phyloP scores from a whole-genome alignment of 2,329 filamentous ascomycete species.

The Pseudogymnoascus sp. region DNA sequence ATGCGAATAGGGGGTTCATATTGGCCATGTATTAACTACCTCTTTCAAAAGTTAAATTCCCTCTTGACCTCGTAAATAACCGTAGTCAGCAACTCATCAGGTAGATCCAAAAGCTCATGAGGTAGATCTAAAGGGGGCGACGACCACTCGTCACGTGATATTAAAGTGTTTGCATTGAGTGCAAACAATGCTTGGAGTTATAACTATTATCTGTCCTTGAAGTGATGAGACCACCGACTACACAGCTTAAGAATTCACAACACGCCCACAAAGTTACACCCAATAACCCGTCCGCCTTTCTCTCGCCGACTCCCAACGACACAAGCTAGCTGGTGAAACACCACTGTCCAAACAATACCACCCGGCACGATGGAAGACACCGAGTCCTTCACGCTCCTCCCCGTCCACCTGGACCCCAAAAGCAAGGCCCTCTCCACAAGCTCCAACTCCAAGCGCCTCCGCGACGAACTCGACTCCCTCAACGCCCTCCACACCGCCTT shows the following conservation, averaged over 20 bases:
- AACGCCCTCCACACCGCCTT: slow-evolving; percentile 74
- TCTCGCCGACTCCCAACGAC: neutral
- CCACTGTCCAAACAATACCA: slow-evolving; percentile 8
- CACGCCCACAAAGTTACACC: neutral
- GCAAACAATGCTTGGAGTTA: neutral
- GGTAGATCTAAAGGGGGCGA: neutral
- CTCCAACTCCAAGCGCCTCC: slow-evolving; percentile 43
- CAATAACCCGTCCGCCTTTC: neutral
- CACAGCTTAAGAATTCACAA: neutral
- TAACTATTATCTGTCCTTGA: slow-evolving; percentile 8
- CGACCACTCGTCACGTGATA: neutral
- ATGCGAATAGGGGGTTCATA: neutral
- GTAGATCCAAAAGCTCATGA: neutral
- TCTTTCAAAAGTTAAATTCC: neutral
- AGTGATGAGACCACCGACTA: neutral
- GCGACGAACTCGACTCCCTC: slow-evolving; percentile 61
- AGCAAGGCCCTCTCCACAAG: slow-evolving; percentile 62
- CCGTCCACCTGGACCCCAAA: slow-evolving; percentile 71
- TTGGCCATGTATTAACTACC: neutral
- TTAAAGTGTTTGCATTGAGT: neutral
- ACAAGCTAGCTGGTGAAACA: neutral
- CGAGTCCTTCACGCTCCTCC: slow-evolving; percentile 74
- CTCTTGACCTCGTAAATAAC: neutral
- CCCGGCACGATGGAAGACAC: slow-evolving; percentile 44
- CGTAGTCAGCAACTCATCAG: too few species aligned